Conservation (phyloP, 768 basidiomycete species). For the Podaxis pistillaris region DNA sequence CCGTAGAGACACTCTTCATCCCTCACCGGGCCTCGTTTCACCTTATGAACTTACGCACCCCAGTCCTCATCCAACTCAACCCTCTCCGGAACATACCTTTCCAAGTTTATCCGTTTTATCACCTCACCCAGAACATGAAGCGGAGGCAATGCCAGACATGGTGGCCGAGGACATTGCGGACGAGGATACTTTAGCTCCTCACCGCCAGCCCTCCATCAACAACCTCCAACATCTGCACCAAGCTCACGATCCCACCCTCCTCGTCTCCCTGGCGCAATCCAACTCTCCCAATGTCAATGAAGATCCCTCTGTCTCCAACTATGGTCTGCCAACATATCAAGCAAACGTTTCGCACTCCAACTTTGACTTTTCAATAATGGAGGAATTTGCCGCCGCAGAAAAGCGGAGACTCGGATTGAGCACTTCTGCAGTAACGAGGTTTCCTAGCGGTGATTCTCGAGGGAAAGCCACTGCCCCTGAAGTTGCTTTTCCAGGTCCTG, state of each 20-base stretch:
- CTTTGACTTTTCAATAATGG: slow-evolving; percentile 77
- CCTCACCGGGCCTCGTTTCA: slow-evolving; percentile 28
- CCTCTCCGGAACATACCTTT: slow-evolving; percentile 25
- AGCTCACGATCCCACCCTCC: slow-evolving; percentile 48
- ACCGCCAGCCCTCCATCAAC: slow-evolving; percentile 25
- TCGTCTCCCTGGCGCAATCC: slow-evolving; percentile 28
- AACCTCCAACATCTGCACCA: slow-evolving; percentile 39
- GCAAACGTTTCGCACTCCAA: slow-evolving; percentile 50
- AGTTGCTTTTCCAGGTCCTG: slow-evolving; percentile 3
- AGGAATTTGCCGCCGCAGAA: slow-evolving; percentile 72
- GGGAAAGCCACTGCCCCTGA: slow-evolving; percentile 16
- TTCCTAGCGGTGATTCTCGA: slow-evolving; percentile 27
- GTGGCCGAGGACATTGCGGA: slow-evolving; percentile 22
- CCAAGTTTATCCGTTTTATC: slow-evolving; percentile 42
- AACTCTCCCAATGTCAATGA: slow-evolving; percentile 20
- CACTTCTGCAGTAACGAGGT: slow-evolving; percentile 40
- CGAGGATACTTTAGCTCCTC: slow-evolving; percentile 21
- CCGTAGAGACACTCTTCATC: slow-evolving; percentile 56
- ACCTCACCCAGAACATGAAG: slow-evolving; percentile 46
- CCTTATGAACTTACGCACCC: slow-evolving; percentile 22
- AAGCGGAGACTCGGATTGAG: slow-evolving; percentile 61
- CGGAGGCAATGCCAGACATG: slow-evolving; percentile 28
- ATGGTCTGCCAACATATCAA: slow-evolving; percentile 69
- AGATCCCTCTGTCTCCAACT: slow-evolving; percentile 33
- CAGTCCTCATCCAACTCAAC: slow-evolving; percentile 15